Conservation (phyloP, 2,329 filamentous ascomycete species). For the Mycocentrospora acerina region DNA sequence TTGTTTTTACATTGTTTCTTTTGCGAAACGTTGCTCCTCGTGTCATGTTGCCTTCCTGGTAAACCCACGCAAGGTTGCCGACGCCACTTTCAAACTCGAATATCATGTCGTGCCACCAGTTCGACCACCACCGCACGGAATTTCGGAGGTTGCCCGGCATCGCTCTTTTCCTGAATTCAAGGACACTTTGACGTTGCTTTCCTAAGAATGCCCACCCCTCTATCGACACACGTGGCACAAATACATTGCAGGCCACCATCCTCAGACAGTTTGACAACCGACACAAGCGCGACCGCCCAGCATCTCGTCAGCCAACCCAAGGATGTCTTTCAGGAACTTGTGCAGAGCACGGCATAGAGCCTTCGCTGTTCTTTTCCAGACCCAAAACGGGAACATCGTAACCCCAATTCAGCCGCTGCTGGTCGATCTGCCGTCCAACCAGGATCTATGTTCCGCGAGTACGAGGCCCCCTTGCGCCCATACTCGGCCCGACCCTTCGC, state of each 20-base stretch:
- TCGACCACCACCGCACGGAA: conserved; percentile 33
- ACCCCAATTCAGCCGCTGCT: not conserved
- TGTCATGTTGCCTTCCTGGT: conserved; percentile 34
- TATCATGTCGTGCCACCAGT: conserved; percentile 30
- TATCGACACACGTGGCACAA: conserved; percentile 29
- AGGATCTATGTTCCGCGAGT: too few species aligned
- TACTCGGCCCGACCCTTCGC: too few species aligned
- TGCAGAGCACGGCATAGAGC: not conserved
- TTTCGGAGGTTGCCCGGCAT: conserved; percentile 30
- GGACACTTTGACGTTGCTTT: conserved; percentile 24
- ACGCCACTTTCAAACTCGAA: conserved; percentile 31
- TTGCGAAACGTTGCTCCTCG: conserved; percentile 33
- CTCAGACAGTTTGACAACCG: conserved; percentile 9
- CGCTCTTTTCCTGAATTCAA: conserved; percentile 16
- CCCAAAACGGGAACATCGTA: not conserved
- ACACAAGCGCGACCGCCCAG: conserved; percentile 11
- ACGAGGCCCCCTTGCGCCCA: too few species aligned
- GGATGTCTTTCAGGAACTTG: conserved; percentile 4
- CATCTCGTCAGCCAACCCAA: conserved; percentile 13
- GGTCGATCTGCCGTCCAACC: too few species aligned
- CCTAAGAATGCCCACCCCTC: conserved; percentile 17
- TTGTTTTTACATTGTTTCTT: conserved; percentile 29
- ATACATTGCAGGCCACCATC: conserved; percentile 15
- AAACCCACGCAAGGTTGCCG: conserved; percentile 19
- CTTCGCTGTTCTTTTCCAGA: not conserved